Conservation (phyloP, 192 early-diverging fungal species). For the Coemansia biformis region DNA sequence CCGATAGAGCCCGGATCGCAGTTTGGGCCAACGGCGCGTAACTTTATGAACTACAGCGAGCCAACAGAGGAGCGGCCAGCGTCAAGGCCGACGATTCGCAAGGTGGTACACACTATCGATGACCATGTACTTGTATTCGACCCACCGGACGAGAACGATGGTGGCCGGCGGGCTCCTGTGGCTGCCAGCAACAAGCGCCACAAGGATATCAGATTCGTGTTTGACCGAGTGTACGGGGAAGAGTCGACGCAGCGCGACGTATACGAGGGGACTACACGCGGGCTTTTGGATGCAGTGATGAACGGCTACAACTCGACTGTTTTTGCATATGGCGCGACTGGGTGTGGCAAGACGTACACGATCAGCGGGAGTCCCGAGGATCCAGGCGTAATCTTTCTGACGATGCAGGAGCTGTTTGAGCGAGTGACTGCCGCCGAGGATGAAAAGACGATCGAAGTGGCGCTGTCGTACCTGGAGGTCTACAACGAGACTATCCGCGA, state of each 20-base stretch:
- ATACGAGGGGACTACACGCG: slow-evolving; percentile 64
- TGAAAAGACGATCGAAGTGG: slow-evolving; percentile 57
- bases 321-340: slow-evolving; percentile 85
- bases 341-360: slow-evolving; percentile 85
- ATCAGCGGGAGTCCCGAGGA: slow-evolving; percentile 61
- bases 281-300: slow-evolving; percentile 64
- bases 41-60: slow-evolving; percentile 43
- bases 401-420: slow-evolving; percentile 62
- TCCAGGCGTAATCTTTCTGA: slow-evolving; percentile 65
- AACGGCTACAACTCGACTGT: slow-evolving; percentile 82
- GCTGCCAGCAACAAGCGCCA: slow-evolving; percentile 59
- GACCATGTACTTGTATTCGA: slow-evolving; percentile 73
- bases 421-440: slow-evolving; percentile 45
- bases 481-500: slow-evolving; percentile 95
- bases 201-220: slow-evolving; percentile 67
- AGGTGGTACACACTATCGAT: slow-evolving; percentile 59
- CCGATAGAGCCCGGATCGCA: slow-evolving; percentile 34
- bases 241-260: slow-evolving; percentile 62
- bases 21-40: slow-evolving; percentile 47
- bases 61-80: slow-evolving; percentile 4
- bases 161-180: slow-evolving; percentile 32
- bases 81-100: slow-evolving; percentile 25
- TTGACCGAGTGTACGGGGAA: slow-evolving; percentile 75
- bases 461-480: slow-evolving; percentile 90
- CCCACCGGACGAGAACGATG: slow-evolving; percentile 56